Evolutionary conservation across 306 rosid genomes (phyloP), one percentile per base, ranked within the genome.

Genomic region (Inga laurina): DNA sequence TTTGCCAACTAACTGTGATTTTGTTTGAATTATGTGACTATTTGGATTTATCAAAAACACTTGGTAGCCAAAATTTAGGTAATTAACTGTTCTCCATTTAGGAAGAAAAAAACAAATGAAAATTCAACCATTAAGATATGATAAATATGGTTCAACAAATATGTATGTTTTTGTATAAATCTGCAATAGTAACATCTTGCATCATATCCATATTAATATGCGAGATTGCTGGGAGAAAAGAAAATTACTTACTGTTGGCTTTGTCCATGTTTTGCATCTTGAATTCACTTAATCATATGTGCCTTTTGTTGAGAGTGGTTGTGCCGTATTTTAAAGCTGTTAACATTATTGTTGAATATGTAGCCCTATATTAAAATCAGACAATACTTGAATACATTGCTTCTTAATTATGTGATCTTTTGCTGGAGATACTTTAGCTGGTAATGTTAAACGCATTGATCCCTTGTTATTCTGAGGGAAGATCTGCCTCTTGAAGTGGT

Each of bases 161-260:
- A 43, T 79, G 54, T 61, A 15, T 81, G n/a, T 32, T 44, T 75
- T 75, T 19, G 75, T 75, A 56, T 67, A 70, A 27, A 71, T 24
- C 69, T 71, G 43, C 46, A 67, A 48, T 54, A 79, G 72, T 76
- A 75, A 61, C 65, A 59, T 39, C 76, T 57, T 65, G 51, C 56
- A 22, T 61, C 39, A 82, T 81, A 51, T 80, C 22, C 44, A 45
- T 45, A 69, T 83, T 79, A 66, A 46, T 81, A 39, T 27, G 30
- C 30, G 34, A 74, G 77, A 57, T 78, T 84, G 48, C 76, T 78
- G 59, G 79, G 76, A 5, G 61, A 74, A 70, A 49, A 52, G 82
- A 13, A 13, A 13, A 10, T 56, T 79, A 69, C 52, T 61, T 70
- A 67, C 44, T 62, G 12, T 45, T 73, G 65, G 71, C 48, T 27